phyloP scores from a whole-genome alignment of 352 stramenopile species.

The Aphanomyces cochlioides region DNA sequence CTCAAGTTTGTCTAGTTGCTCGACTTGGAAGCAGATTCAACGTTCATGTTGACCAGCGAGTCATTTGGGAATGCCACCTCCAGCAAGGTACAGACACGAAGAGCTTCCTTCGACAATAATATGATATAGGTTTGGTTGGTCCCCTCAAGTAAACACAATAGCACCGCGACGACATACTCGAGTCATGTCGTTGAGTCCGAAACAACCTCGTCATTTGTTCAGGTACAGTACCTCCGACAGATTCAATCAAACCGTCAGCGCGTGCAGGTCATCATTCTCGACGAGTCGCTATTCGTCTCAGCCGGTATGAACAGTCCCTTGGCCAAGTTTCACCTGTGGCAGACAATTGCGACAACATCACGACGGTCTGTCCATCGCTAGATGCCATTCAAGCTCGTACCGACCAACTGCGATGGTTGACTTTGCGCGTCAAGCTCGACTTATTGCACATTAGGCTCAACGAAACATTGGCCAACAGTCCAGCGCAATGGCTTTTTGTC shows the following conservation, averaged over 20 bases:
- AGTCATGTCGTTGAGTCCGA: background rate
- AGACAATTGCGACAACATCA: background rate
- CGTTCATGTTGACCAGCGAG: too few relatives aligned
- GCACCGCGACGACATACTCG: background rate
- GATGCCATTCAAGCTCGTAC: background rate
- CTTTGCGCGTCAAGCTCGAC: background rate
- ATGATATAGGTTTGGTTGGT: too few relatives aligned
- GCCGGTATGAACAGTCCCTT: background rate
- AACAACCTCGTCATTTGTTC: background rate
- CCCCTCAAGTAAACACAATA: background rate
- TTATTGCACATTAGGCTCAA: background rate
- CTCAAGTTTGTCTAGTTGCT: too few relatives aligned
- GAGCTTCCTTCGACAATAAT: too few relatives aligned
- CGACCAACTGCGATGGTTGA: background rate
- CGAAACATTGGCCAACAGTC: background rate
- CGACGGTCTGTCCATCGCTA: background rate
- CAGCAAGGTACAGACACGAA: too few relatives aligned
- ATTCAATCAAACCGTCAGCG: too few relatives aligned
- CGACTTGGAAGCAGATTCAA: too few relatives aligned
- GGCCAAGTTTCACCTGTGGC: too few relatives aligned
- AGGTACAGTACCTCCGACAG: background rate
- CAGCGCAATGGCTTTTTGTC: slow-evolving; percentile 9
- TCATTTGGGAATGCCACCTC: too few relatives aligned
- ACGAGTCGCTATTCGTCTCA: slow-evolving; percentile 1
- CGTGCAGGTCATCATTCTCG: slow-evolving; percentile 4